These are phyloP conservation scores for Vaccinium darrowii DNA, from an alignment of 148 eudicot species.

Conservation along the genomic window DNA sequence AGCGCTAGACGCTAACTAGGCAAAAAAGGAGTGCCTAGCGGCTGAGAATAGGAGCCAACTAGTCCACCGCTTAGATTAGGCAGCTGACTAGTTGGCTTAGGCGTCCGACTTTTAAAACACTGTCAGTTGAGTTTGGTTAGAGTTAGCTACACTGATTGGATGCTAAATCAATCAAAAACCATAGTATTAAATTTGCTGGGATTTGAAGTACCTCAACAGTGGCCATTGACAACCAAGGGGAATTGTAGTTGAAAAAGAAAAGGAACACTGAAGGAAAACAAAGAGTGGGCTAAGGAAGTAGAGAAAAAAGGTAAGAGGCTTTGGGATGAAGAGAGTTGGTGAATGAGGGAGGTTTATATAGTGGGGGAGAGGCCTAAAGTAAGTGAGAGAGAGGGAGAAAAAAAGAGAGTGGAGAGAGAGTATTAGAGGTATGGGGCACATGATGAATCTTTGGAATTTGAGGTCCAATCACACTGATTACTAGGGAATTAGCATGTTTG, in stretches of 20 bases:
- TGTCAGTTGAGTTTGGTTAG: not conserved
- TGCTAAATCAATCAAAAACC: not conserved
- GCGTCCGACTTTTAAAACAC: too few relatives aligned
- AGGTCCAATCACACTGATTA: not conserved
- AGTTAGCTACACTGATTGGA: not conserved
- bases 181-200: not conserved
- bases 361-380: constrained; percentile 12
- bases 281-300: not conserved
- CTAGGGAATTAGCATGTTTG: not conserved
- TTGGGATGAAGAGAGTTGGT: constrained; percentile 7
- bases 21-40: too few relatives aligned
- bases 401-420: not conserved
- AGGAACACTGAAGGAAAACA: not conserved
- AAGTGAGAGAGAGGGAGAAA: not conserved
- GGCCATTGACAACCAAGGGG: constrained; percentile 20
- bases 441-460: constrained; percentile 1
- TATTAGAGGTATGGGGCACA: not conserved
- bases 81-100: too few relatives aligned
- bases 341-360: constrained; percentile 21
- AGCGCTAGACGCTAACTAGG: too few relatives aligned
- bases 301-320: not conserved
- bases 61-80: too few relatives aligned
- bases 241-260: not conserved
- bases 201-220: constrained; percentile 24
- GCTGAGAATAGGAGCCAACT: too few relatives aligned